Conservation (phyloP, 331 rosid species). For the Quercus phellos region DNA sequence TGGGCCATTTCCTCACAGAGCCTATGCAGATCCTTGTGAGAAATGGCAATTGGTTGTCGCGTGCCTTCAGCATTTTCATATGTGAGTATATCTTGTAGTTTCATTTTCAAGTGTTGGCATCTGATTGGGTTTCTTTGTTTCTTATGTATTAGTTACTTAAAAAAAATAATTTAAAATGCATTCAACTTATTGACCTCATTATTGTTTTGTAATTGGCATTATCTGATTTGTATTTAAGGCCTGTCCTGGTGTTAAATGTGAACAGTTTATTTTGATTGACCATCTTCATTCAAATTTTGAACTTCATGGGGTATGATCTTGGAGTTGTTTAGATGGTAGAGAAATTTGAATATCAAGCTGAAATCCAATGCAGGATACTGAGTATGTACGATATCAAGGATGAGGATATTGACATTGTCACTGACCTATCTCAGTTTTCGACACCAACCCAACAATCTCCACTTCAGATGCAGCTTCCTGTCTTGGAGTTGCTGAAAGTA, state of each 20-base stretch:
- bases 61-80: conserved; percentile 85
- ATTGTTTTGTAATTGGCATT: background rate
- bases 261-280: background rate
- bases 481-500: conserved; percentile 87
- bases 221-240: background rate
- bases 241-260: background rate
- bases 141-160: background rate
- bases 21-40: conserved; percentile 76
- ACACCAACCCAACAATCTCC: conserved; percentile 56
- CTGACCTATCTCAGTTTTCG: conserved; percentile 58
- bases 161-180: no score
- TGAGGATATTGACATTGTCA: conserved; percentile 67
- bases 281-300: background rate
- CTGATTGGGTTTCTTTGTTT: background rate
- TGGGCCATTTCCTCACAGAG: conserved; percentile 97
- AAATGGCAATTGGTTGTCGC: conserved; percentile 92
- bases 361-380: conserved; percentile 57
- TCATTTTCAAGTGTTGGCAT: background rate
- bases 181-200: background rate
- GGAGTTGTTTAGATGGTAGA: background rate
- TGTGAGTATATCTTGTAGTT: conserved; percentile 49
- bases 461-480: conserved; percentile 79
- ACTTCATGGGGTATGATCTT: background rate
- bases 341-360: background rate
- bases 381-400: conserved; percentile 71